phyloP scores from a whole-genome alignment of 2,329 filamentous ascomycete species.

The Phoma sp. region DNA sequence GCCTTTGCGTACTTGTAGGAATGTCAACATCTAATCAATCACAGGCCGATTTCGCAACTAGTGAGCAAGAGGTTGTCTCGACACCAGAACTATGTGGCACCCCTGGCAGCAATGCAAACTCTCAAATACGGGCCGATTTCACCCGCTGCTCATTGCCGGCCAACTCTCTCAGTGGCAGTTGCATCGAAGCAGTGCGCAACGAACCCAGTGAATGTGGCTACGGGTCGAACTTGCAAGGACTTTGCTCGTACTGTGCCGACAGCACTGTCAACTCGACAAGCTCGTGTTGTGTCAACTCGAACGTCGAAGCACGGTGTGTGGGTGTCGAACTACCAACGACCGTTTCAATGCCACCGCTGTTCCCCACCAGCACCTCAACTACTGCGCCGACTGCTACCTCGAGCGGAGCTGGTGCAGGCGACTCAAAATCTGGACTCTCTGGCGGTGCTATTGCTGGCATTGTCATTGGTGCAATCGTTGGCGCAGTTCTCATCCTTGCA shows the following conservation, averaged over 20 bases:
- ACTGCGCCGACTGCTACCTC: conserved; percentile 51
- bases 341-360: conserved; percentile 62
- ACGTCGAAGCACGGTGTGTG: conserved; percentile 74
- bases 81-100: conserved; percentile 75
- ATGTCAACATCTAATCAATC: conserved; percentile 32
- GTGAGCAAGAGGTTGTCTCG: conserved; percentile 82
- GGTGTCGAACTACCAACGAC: conserved; percentile 80
- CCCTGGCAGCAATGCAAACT: conserved; percentile 68
- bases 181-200: conserved; percentile 78
- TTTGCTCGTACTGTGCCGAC: conserved; percentile 85
- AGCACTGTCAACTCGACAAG: conserved; percentile 92
- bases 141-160: conserved; percentile 84
- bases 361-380: conserved; percentile 67
- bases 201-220: conserved; percentile 90
- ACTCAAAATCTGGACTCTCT: conserved; percentile 62
- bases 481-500: conserved; percentile 70
- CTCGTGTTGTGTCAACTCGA: conserved; percentile 87
- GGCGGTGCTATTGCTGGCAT: conserved; percentile 92
- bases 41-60: conserved; percentile 81
- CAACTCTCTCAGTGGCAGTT: conserved; percentile 75
- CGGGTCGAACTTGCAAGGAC: conserved; percentile 69
- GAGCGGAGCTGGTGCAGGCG: conserved; percentile 39
- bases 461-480: conserved; percentile 79
- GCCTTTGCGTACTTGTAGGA: conserved; percentile 1
- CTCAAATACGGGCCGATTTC: conserved; percentile 89